Conservation (phyloP, 2,329 filamentous ascomycete species). For the Penicillium hordei region DNA sequence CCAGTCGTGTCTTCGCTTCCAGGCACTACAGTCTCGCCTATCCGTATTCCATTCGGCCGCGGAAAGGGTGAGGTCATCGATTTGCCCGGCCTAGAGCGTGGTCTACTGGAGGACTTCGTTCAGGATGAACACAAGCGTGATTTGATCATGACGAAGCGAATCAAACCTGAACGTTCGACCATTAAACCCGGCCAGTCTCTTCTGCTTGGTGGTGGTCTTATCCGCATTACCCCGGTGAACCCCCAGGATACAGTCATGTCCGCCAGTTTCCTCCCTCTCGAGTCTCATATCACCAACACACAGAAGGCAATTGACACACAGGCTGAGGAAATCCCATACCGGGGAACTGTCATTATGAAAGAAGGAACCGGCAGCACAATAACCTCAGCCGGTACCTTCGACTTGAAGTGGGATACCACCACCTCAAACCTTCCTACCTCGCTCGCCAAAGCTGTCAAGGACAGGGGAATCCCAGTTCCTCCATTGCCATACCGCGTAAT, state of each 20-base stretch:
- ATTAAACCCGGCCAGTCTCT: conserved; percentile 78
- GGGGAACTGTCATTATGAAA: conserved; percentile 63
- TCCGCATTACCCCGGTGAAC: conserved; percentile 77
- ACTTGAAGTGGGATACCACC: conserved; percentile 80
- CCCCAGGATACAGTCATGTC: conserved; percentile 67
- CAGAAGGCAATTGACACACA: conserved; percentile 77
- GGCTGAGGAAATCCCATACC: conserved; percentile 58
- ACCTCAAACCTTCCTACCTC: conserved; percentile 72
- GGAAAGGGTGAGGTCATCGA: conserved; percentile 90
- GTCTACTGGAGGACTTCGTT: conserved; percentile 70
- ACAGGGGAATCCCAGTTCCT: conserved; percentile 54
- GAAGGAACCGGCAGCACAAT: conserved; percentile 60
- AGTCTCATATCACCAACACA: conserved; percentile 73
- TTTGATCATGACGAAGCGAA: conserved; percentile 75
- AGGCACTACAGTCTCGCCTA: conserved; percentile 92
- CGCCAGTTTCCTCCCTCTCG: conserved; percentile 82
- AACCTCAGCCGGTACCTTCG: conserved; percentile 70
- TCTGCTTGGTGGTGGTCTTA: conserved; percentile 78
- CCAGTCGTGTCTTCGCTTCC: conserved; percentile 83
- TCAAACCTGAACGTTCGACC: conserved; percentile 69
- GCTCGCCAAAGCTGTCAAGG: conserved; percentile 64
- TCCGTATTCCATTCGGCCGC: conserved; percentile 84
- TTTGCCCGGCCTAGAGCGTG: conserved; percentile 78
- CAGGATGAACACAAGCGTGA: conserved; percentile 62
- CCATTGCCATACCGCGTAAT: conserved; percentile 75